These are phyloP conservation scores for Glutinoglossum americanum DNA, from an alignment of 495 filamentous ascomycete genomes.

Conservation along the genomic window DNA sequence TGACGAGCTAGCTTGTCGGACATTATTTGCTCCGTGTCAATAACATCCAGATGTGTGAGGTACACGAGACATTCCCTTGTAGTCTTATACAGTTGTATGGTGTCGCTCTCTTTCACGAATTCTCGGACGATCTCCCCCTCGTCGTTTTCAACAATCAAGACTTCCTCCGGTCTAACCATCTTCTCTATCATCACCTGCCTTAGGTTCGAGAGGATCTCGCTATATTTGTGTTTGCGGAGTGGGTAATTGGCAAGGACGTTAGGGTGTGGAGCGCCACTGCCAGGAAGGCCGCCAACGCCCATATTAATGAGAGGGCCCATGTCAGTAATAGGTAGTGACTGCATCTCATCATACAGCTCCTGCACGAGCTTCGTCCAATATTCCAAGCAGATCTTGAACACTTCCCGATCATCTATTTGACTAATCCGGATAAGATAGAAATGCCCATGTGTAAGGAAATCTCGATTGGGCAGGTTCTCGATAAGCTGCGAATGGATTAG, in stretches of 20 bases:
- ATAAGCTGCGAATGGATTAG: constrained; percentile 38
- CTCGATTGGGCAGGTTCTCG: constrained; percentile 82
- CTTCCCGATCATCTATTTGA: constrained; percentile 94
- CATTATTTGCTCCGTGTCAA: constrained; percentile 97
- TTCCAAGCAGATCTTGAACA: constrained; percentile 97
- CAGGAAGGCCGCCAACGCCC: constrained; percentile 44
- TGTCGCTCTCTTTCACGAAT: constrained; percentile 98
- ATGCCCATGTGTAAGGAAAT: constrained; percentile 85
- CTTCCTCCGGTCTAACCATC: constrained; percentile 96
- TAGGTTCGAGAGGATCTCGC: constrained; percentile 77
- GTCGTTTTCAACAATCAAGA: constrained; percentile 97
- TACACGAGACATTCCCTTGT: constrained; percentile 95
- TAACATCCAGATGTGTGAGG: constrained; percentile 89
- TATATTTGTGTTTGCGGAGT: constrained; percentile 91
- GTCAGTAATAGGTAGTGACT: constrained; percentile 74
- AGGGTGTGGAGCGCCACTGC: constrained; percentile 70
- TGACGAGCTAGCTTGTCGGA: constrained; percentile 89
- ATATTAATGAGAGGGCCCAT: constrained; percentile 69
- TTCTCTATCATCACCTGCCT: constrained; percentile 98
- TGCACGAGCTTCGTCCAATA: constrained; percentile 99
- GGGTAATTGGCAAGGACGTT: constrained; percentile 64
- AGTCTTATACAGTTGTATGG: constrained; percentile 97
- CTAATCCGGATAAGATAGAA: constrained; percentile 96
- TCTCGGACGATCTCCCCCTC: constrained; percentile 97
- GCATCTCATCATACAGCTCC: constrained; percentile 98